Percentiles rank a stretch among this genome's conserved stretches.
phyloP scores from a whole-genome alignment of 73 alveolate species.

The Breviolum minutum region DNA sequence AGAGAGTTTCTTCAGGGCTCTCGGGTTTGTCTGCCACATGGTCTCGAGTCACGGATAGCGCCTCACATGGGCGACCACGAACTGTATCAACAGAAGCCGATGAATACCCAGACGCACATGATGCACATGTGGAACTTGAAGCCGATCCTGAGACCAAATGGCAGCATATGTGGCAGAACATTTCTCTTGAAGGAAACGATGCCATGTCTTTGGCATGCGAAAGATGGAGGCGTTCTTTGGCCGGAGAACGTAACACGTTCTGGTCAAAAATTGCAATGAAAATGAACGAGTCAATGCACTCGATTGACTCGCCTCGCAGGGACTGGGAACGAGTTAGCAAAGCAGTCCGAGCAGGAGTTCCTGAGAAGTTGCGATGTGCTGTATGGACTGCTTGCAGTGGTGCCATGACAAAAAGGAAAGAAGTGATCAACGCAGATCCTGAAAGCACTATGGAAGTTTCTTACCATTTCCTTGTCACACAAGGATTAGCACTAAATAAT shows the following conservation, averaged over 20 bases:
- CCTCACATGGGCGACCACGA: not conserved
- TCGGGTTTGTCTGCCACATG: not conserved
- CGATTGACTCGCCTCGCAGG: slow-evolving; percentile 27
- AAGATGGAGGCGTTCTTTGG: slow-evolving; percentile 68
- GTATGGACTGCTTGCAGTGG: slow-evolving; percentile 85
- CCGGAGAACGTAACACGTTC: slow-evolving; percentile 26
- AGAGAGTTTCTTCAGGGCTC: not conserved
- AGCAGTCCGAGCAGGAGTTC: slow-evolving; percentile 72
- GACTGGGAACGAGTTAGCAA: slow-evolving; percentile 87
- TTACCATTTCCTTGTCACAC: slow-evolving; percentile 30
- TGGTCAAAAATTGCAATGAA: slow-evolving; percentile 39
- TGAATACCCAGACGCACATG: not conserved
- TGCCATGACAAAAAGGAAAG: slow-evolving; percentile 60
- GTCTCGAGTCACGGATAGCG: not conserved
- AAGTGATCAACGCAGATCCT: not conserved
- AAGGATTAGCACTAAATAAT: slow-evolving; percentile 35
- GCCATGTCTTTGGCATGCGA: slow-evolving; percentile 59
- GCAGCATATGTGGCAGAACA: slow-evolving; percentile 64
- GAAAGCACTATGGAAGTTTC: not conserved
- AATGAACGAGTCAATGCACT: slow-evolving; percentile 3
- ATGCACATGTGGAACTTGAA: slow-evolving; percentile 2
- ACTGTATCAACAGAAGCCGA: not conserved
- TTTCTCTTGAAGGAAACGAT: slow-evolving; percentile 13
- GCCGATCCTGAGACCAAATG: slow-evolving; percentile 41
- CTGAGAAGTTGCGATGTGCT: slow-evolving; percentile 25